A percentile compares a stretch with the other conserved stretches of the same genome.
Evolutionary conservation across 176 grass and related monocot species (phyloP).

Genomic region (Hyparrhenia diplandra): DNA sequence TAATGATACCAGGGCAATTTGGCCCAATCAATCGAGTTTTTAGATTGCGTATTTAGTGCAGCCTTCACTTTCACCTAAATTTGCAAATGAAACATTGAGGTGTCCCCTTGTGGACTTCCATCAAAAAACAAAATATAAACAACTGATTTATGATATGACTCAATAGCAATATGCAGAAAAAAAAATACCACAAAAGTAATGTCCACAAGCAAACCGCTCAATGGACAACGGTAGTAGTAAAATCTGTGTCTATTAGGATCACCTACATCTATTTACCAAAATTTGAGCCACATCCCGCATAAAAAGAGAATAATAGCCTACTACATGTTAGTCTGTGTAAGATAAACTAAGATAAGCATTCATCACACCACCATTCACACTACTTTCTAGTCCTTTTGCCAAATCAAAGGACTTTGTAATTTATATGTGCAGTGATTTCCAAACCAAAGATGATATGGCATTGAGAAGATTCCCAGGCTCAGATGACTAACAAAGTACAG

Average conservation of each 20-base stretch:
- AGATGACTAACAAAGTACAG: not conserved
- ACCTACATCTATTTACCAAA: not conserved
- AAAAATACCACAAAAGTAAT: not conserved
- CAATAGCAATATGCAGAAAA: not conserved
- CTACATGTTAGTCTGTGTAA: not conserved
- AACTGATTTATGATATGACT: not conserved
- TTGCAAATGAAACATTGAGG: slow-evolving; percentile 14
- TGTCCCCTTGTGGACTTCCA: not conserved
- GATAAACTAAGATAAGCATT: not conserved
- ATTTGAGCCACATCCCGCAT: not conserved
- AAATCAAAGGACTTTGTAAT: not conserved
- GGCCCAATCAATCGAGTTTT: slow-evolving; percentile 96
- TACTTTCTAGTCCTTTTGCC: not conserved
- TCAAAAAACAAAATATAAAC: not conserved
- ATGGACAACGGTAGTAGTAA: not conserved
- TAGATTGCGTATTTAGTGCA: slow-evolving; percentile 87
- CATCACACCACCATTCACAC: not conserved
- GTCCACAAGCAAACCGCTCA: not conserved
- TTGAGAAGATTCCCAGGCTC: not conserved
- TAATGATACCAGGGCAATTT: slow-evolving; percentile 97
- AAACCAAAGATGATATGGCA: slow-evolving; percentile 3
- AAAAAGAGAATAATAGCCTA: not conserved
- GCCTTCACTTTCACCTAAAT: slow-evolving; percentile 90
- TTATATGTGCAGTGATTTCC: not conserved
- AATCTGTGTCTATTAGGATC: not conserved